A percentile compares a stretch with the other conserved stretches of the same genome.
phyloP scores from a whole-genome alignment of 352 stramenopile species.

The Aphanomyces astaci region DNA sequence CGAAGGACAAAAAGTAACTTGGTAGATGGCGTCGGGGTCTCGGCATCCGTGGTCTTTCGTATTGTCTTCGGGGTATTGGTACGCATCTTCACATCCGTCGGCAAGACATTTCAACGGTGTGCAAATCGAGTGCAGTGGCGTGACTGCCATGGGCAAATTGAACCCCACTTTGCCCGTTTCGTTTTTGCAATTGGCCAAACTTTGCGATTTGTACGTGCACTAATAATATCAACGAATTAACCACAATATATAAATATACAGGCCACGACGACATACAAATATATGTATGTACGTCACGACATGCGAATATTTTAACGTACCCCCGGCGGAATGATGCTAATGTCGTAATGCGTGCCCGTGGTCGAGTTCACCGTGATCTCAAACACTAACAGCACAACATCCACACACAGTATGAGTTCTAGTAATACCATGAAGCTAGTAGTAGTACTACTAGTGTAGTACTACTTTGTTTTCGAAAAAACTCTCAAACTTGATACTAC shows the following conservation, averaged over 20 bases:
- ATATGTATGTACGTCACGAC: too few species aligned
- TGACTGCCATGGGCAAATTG: constrained; percentile 65
- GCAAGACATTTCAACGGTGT: constrained; percentile 36
- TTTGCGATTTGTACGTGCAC: background rate
- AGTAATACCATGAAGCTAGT: too few species aligned
- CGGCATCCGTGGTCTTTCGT: constrained; percentile 53
- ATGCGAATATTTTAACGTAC: background rate
- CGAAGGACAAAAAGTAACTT: constrained; percentile 72
- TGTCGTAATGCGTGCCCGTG: background rate
- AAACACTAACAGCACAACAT: constrained; percentile 17
- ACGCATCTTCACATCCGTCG: constrained; percentile 49
- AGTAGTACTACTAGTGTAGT: too few species aligned
- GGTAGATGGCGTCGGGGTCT: constrained; percentile 38
- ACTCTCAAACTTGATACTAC: too few species aligned
- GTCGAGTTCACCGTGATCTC: background rate
- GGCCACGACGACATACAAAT: too few species aligned
- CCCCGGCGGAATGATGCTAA: constrained; percentile 18
- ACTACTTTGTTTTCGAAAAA: too few species aligned
- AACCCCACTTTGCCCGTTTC: constrained; percentile 52
- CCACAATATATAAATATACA: too few species aligned
- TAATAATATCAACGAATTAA: background rate
- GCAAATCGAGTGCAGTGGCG: constrained; percentile 38
- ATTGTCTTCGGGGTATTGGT: constrained; percentile 51
- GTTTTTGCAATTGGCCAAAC: constrained; percentile 1
- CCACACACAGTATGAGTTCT: too few species aligned